Conservation (phyloP, 1,139 yeast species). For the Saccharomyces pastorianus region DNA sequence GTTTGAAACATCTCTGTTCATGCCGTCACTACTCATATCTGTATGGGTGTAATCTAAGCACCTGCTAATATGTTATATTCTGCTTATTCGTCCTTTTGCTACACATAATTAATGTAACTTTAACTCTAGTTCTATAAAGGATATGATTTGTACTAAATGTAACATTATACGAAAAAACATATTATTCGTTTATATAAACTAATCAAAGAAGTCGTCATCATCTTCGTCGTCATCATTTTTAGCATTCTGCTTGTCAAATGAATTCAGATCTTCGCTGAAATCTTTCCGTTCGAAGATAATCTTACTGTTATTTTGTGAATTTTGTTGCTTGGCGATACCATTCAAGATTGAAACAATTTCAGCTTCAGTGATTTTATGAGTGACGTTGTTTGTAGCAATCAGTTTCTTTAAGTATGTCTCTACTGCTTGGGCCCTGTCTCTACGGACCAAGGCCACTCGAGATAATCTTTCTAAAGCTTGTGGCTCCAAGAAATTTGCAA, state of each 20-base stretch:
- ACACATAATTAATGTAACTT: no score
- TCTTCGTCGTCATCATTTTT: slow-evolving; percentile 25
- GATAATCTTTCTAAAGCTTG: slow-evolving; percentile 83
- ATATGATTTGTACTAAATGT: neutral
- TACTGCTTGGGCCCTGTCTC: slow-evolving; percentile 83
- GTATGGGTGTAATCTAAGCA: no score
- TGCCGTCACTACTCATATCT: neutral
- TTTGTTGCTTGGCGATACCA: slow-evolving; percentile 74
- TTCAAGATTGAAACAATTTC: slow-evolving; percentile 79
- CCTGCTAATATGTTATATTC: no score
- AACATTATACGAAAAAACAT: neutral
- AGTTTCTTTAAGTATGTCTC: slow-evolving; percentile 69
- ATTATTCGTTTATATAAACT: slow-evolving; percentile 1
- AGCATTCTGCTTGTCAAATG: slow-evolving; percentile 26
- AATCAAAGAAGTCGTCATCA: slow-evolving; percentile 40
- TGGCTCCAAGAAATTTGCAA: slow-evolving; percentile 68
- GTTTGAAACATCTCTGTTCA: neutral
- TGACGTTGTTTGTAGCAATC: slow-evolving; percentile 72
- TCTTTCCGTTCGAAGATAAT: slow-evolving; percentile 48
- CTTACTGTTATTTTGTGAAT: slow-evolving; percentile 50
- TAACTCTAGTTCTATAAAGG: no score
- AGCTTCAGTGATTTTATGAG: slow-evolving; percentile 62
- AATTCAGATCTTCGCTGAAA: slow-evolving; percentile 23
- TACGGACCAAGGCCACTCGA: slow-evolving; percentile 80
- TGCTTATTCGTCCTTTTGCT: no score